Evolutionary conservation across 2,329 filamentous ascomycete species (phyloP), one percentile per base, ranked within the genome.

Genomic region (Fusarium torreyae): DNA sequence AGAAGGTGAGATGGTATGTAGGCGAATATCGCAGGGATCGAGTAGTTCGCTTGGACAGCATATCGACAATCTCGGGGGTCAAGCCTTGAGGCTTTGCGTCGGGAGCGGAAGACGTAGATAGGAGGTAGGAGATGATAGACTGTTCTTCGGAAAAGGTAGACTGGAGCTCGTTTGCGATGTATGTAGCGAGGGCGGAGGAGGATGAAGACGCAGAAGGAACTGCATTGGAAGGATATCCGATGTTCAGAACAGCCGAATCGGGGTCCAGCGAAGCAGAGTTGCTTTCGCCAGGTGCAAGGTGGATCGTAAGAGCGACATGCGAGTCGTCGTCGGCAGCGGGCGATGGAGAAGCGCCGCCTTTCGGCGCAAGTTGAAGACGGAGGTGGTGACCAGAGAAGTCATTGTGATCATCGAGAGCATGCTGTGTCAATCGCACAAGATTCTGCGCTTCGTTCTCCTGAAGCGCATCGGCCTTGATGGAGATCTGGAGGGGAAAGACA

Each of bases 1-100:
- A 99, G 76, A 99, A 97, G 0, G 94, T 97, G 28, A 99, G 84
- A 77, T 99, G 96, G 77, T 98, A 99, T 0, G 93, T 97, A 15
- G 94, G 90, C 6, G 96, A 92, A 77, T 98, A 97, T 77, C 95
- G 97, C 75, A 98, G 87, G 1, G 94, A 94, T 51, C 94, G 87
- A 4, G 92, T 96, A 36, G 92, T 92, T 65, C 94, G 92, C 86
- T 85, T 91, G 74, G 81, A 87, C 72, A 89, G 83, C 1, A 86
- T 83, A 40, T 88, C 88, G 24, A 85, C 82, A 1, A 85, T 81
- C 33, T 88, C 84, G 34, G 85, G 81, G 1, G 83, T 81, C 39
- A 87, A 71, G 7, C 81, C 81, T 61, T 84, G 81, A 5, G 84
- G 80, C 52, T 82, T 80, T 61, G 76, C 74, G 66, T 85, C 83